Percentiles rank a stretch among this genome's conserved stretches.
These are phyloP conservation scores for Beauveria varroae DNA, from an alignment of 2,329 filamentous ascomycete genomes.

Conservation along the genomic window DNA sequence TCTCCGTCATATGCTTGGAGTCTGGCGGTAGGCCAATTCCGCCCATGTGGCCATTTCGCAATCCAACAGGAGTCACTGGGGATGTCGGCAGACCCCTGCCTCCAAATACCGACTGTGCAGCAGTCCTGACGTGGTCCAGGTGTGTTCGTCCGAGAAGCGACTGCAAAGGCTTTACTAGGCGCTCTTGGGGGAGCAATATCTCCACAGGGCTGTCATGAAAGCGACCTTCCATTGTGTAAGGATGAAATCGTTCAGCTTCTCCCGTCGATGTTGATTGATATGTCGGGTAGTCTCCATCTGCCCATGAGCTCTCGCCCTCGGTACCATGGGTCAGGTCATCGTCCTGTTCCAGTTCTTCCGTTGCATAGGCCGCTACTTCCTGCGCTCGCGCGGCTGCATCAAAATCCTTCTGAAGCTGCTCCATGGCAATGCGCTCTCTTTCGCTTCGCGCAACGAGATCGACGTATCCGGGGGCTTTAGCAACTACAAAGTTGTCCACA, in stretches of 20 bases:
- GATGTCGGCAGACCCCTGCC: slow-evolving; percentile 70
- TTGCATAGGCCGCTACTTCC: slow-evolving; percentile 20
- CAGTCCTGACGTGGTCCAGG: slow-evolving; percentile 64
- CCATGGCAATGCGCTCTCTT: slow-evolving; percentile 48
- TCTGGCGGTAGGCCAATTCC: slow-evolving; percentile 57
- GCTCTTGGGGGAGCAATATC: slow-evolving; percentile 62
- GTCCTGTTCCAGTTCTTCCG: slow-evolving; percentile 25
- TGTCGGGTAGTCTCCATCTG: not conserved
- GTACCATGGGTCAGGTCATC: slow-evolving; percentile 17
- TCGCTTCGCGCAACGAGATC: slow-evolving; percentile 43
- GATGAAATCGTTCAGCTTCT: slow-evolving; percentile 54
- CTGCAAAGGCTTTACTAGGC: slow-evolving; percentile 62
- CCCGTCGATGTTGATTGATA: slow-evolving; percentile 6
- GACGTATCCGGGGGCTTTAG: slow-evolving; percentile 32
- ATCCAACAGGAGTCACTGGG: slow-evolving; percentile 57
- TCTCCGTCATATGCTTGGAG: slow-evolving; percentile 61
- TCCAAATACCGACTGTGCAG: slow-evolving; percentile 69
- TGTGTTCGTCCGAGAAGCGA: slow-evolving; percentile 60
- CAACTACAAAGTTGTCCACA: slow-evolving; percentile 10
- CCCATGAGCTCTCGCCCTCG: not conserved
- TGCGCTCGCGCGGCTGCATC: slow-evolving; percentile 35
- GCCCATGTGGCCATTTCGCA: slow-evolving; percentile 52
- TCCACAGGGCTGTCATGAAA: slow-evolving; percentile 69
- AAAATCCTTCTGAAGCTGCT: slow-evolving; percentile 51
- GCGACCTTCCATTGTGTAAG: slow-evolving; percentile 64